Conservation (phyloP, 495 filamentous ascomycete species). For the Penicillium canariense region DNA sequence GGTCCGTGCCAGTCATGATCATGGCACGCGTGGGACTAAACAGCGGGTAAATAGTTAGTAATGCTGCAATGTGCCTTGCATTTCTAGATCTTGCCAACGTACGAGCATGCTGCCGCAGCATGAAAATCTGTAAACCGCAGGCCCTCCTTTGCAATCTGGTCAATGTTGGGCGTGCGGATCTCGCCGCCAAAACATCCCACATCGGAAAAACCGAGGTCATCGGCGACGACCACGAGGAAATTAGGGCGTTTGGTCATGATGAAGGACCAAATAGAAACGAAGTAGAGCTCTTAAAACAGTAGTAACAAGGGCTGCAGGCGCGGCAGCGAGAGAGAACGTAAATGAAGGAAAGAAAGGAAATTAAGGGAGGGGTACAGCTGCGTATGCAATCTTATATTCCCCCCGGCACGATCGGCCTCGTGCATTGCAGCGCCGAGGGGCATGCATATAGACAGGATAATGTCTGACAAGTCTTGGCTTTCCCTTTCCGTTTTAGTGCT, state of each 20-base stretch:
- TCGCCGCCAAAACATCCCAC: constrained; percentile 61
- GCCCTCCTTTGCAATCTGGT: constrained; percentile 54
- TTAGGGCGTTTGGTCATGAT: constrained; percentile 51
- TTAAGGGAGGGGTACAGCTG: background rate
- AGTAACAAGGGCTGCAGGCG: background rate
- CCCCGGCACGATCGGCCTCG: background rate
- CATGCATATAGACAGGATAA: too few species aligned
- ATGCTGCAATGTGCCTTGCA: background rate
- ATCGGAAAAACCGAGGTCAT: constrained; percentile 64
- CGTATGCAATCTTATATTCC: constrained; percentile 11
- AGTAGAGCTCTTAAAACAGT: background rate
- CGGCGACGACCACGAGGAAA: constrained; percentile 61
- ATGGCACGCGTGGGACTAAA: constrained; percentile 58
- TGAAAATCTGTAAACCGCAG: constrained; percentile 63
- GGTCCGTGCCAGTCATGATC: constrained; percentile 51
- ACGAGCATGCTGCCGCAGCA: constrained; percentile 62
- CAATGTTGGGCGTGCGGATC: constrained; percentile 61
- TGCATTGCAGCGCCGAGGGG: background rate
- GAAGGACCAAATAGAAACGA: background rate
- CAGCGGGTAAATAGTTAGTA: background rate
- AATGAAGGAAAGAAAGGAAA: background rate
- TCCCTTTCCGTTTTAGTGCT: too few species aligned
- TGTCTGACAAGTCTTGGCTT: too few species aligned
- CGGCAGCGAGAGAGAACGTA: background rate
- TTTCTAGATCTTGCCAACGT: constrained; percentile 7